Evolutionary conservation across 495 filamentous ascomycete genomes (phyloP).

Genomic region (Terfezia claveryi): DNA sequence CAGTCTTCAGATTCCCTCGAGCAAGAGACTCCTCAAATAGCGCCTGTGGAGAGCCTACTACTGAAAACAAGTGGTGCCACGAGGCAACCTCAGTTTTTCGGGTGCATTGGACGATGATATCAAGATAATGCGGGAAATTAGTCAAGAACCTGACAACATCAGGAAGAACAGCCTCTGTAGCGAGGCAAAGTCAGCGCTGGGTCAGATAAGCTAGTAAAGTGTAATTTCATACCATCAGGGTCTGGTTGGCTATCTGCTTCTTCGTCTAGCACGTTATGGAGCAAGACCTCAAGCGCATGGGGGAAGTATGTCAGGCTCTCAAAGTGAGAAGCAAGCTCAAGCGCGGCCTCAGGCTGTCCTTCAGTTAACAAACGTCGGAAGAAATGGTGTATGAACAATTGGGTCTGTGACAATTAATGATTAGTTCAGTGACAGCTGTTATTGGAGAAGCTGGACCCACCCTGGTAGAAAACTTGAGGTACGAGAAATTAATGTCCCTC

Average conservation of each 20-base stretch:
- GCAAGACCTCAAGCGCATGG: conserved; percentile 75
- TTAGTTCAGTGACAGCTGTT: not conserved
- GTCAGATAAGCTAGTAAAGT: too few relatives aligned
- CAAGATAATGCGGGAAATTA: conserved; percentile 71
- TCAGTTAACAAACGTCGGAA: conserved; percentile 52
- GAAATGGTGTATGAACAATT: conserved; percentile 75
- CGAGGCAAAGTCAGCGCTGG: conserved; percentile 27
- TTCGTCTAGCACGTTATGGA: conserved; percentile 63
- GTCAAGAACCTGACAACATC: conserved; percentile 74
- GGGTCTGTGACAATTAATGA: conserved; percentile 35
- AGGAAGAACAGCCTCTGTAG: conserved; percentile 58
- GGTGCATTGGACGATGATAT: conserved; percentile 91
- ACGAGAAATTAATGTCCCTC: conserved; percentile 63
- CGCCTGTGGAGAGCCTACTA: conserved; percentile 70
- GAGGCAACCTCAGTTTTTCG: conserved; percentile 90
- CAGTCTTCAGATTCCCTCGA: conserved; percentile 73
- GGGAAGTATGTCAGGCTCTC: conserved; percentile 36
- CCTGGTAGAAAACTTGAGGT: conserved; percentile 29
- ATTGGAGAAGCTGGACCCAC: conserved; percentile 20
- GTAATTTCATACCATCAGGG: conserved; percentile 13
- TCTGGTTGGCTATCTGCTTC: conserved; percentile 63
- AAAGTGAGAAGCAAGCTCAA: conserved; percentile 36
- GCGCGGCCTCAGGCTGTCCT: conserved; percentile 43
- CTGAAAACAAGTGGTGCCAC: conserved; percentile 64
- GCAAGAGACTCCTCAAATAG: conserved; percentile 80